These are phyloP conservation scores for Cenococcum geophilum DNA, from an alignment of 495 filamentous ascomycete species.

Conservation along the genomic window DNA sequence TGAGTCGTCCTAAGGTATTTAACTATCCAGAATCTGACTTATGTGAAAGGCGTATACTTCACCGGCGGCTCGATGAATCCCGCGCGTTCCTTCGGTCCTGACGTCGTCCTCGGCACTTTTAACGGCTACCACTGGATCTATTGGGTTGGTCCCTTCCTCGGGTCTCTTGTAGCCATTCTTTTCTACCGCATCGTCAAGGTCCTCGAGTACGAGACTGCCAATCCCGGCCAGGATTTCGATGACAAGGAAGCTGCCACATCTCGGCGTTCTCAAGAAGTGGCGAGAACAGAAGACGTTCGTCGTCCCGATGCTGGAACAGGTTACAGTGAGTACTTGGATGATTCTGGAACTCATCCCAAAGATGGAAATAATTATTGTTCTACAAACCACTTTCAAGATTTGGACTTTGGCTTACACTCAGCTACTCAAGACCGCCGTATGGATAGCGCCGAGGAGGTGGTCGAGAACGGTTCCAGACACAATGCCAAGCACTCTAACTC, in stretches of 20 bases:
- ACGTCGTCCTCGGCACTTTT: slow-evolving; percentile 59
- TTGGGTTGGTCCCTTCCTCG: slow-evolving; percentile 40
- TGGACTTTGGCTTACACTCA: slow-evolving; percentile 5
- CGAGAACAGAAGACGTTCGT: slow-evolving; percentile 24
- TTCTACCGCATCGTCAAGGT: slow-evolving; percentile 45
- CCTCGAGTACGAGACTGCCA: slow-evolving; percentile 70
- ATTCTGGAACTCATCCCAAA: background rate
- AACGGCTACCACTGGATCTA: slow-evolving; percentile 67
- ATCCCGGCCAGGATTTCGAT: slow-evolving; percentile 62
- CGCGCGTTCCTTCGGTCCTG: slow-evolving; percentile 65
- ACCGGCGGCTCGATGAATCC: slow-evolving; percentile 72
- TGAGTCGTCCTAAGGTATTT: slow-evolving; percentile 28
- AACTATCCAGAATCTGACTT: slow-evolving; percentile 4
- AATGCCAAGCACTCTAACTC: background rate
- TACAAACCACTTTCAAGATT: background rate
- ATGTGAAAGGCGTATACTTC: slow-evolving; percentile 54
- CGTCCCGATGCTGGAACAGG: slow-evolving; percentile 12
- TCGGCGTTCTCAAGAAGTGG: slow-evolving; percentile 27
- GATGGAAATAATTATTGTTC: background rate
- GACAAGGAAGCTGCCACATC: slow-evolving; percentile 28
- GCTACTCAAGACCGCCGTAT: slow-evolving; percentile 12
- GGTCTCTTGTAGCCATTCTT: slow-evolving; percentile 36
- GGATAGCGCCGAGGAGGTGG: slow-evolving; percentile 22
- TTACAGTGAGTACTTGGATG: slow-evolving; percentile 2
- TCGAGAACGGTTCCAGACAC: background rate